These are phyloP conservation scores for Triangularia setosa DNA, from an alignment of 2,329 filamentous ascomycete genomes.

Conservation along the genomic window DNA sequence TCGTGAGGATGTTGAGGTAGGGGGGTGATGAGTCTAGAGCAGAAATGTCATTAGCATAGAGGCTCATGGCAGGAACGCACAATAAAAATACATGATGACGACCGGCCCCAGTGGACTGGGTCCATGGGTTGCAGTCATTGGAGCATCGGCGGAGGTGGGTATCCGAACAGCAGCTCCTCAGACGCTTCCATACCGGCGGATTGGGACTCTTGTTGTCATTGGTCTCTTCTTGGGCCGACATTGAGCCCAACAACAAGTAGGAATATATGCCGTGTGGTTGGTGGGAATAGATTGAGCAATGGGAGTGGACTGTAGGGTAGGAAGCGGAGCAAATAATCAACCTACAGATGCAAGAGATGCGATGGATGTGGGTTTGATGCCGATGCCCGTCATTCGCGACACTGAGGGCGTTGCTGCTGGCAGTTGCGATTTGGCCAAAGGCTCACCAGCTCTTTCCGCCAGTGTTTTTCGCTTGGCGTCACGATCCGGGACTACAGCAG, in stretches of 20 bases:
- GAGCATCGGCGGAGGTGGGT: neutral
- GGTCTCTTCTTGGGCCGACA: constrained; percentile 1
- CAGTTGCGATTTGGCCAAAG: constrained; percentile 37
- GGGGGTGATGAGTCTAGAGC: constrained; percentile 5
- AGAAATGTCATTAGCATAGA: neutral
- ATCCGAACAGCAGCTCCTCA: constrained; percentile 3
- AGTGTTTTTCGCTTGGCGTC: constrained; percentile 60
- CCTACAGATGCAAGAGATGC: constrained; percentile 4
- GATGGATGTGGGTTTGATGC: constrained; percentile 39
- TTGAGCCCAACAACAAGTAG: neutral
- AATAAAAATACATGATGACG: constrained; percentile 4
- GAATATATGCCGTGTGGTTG: neutral
- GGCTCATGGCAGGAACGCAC: neutral
- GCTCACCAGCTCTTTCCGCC: constrained; percentile 52
- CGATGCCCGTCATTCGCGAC: constrained; percentile 33
- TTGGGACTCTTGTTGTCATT: neutral
- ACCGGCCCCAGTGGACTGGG: neutral
- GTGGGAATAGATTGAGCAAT: neutral
- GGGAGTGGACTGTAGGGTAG: neutral
- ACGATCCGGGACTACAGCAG: constrained; percentile 45
- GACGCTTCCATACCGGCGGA: neutral
- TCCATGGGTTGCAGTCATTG: neutral
- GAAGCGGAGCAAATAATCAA: neutral
- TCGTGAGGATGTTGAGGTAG: neutral
- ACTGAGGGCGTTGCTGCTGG: constrained; percentile 38